These are phyloP conservation scores for Biscogniauxia marginata DNA, from an alignment of 2,329 filamentous ascomycete genomes.

Conservation along the genomic window DNA sequence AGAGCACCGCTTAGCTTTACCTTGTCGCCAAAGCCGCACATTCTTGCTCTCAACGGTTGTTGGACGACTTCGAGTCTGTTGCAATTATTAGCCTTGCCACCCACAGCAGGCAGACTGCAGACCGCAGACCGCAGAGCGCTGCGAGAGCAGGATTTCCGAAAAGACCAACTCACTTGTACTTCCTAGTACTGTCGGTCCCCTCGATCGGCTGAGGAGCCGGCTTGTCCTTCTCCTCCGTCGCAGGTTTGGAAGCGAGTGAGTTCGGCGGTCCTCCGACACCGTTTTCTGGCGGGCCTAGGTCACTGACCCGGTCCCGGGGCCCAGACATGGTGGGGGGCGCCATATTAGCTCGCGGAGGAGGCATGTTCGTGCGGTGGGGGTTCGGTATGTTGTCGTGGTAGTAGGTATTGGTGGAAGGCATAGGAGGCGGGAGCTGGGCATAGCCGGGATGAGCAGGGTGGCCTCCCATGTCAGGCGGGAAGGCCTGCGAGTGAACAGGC, in stretches of 20 bases:
- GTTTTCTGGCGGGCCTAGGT: slow-evolving; percentile 27
- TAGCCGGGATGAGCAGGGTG: slow-evolving; percentile 29
- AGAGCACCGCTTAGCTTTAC: slow-evolving; percentile 46
- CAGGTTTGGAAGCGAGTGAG: slow-evolving; percentile 23
- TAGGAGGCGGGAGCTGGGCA: slow-evolving; percentile 29
- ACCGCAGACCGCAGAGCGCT: neutral
- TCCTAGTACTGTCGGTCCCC: slow-evolving; percentile 27
- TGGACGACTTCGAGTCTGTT: slow-evolving; percentile 75
- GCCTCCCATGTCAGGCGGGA: slow-evolving; percentile 27
- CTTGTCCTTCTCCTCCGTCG: slow-evolving; percentile 25
- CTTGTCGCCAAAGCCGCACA: slow-evolving; percentile 99
- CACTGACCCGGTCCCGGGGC: slow-evolving; percentile 25
- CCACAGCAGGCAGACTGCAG: no score
- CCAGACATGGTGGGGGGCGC: slow-evolving; percentile 28
- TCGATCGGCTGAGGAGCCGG: slow-evolving; percentile 25
- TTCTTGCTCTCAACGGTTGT: slow-evolving; percentile 87
- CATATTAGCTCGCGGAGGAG: slow-evolving; percentile 31
- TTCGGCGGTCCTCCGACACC: slow-evolving; percentile 20
- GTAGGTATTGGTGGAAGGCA: slow-evolving; percentile 25
- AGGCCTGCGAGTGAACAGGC: slow-evolving; percentile 28
- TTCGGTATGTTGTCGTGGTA: slow-evolving; percentile 31
- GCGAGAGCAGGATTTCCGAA: neutral
- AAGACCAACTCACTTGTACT: slow-evolving; percentile 26
- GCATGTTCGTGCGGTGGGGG: slow-evolving; percentile 30
- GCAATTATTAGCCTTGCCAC: slow-evolving; percentile 16